Evolutionary conservation across 1,139 yeast species (phyloP).

Genomic region (Kodamaea fungicola): DNA sequence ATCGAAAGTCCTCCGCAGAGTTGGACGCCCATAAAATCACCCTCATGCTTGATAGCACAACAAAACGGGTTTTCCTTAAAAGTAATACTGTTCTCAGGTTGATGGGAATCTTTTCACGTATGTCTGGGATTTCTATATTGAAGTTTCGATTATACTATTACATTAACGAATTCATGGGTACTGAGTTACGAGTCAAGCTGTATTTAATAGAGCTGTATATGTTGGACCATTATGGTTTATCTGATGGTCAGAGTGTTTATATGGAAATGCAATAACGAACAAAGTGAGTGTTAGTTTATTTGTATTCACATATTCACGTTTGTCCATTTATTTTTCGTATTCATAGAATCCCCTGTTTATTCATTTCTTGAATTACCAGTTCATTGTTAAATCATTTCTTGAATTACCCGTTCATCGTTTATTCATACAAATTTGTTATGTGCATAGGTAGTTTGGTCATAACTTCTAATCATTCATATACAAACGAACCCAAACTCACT

Average conservation of each 20-base stretch:
- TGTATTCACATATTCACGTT: too few species aligned
- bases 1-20: background rate
- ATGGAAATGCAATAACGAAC: constrained; percentile 6
- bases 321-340: too few species aligned
- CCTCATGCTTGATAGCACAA: constrained; percentile 6
- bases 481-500: too few species aligned
- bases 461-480: too few species aligned
- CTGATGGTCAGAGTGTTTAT: constrained; percentile 23
- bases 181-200: constrained; percentile 11
- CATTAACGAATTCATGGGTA: constrained; percentile 13
- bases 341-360: too few species aligned
- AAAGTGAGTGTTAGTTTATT: background rate
- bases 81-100: constrained; percentile 27
- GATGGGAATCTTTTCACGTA: constrained; percentile 22
- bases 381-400: too few species aligned
- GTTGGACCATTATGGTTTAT: constrained; percentile 33
- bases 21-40: constrained; percentile 6
- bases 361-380: too few species aligned
- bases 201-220: constrained; percentile 29
- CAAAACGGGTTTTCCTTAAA: constrained; percentile 19
- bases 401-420: too few species aligned
- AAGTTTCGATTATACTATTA: constrained; percentile 22
- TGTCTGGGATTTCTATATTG: constrained; percentile 8
- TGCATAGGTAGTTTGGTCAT: too few species aligned
- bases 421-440: too few species aligned